Evolutionary conservation across 106 monocot species (phyloP).

Genomic region (Dioscorea zingiberensis): DNA sequence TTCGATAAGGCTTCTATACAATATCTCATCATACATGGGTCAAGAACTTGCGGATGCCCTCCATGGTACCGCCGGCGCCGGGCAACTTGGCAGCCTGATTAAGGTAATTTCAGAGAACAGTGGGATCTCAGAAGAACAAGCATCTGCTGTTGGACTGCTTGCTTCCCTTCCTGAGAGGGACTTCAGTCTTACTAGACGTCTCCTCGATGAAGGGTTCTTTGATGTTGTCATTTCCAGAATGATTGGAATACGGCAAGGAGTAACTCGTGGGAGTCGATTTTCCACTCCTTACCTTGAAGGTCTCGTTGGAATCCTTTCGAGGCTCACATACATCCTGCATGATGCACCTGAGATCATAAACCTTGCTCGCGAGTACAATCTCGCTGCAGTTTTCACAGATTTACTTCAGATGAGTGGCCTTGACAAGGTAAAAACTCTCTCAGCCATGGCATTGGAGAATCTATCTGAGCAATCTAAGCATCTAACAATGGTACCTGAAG

Average conservation of each 20-base stretch:
- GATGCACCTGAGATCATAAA: conserved; percentile 30
- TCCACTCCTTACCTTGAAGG: conserved; percentile 65
- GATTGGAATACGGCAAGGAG: conserved; percentile 36
- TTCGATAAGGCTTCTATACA: conserved; percentile 67
- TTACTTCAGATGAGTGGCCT: conserved; percentile 71
- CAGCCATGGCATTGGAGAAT: conserved; percentile 70
- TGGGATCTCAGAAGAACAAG: conserved; percentile 80
- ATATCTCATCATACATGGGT: conserved; percentile 76
- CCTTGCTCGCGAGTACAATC: conserved; percentile 55
- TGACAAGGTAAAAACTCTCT: conserved; percentile 62
- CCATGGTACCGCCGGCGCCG: conserved; percentile 40
- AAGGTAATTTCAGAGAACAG: conserved; percentile 54
- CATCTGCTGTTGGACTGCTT: conserved; percentile 60
- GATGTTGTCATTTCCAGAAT: conserved; percentile 37
- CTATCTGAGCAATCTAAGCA: conserved; percentile 71
- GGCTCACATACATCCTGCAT: conserved; percentile 62
- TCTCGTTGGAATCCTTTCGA: conserved; percentile 59
- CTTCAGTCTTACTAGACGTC: conserved; percentile 42
- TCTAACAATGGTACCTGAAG: conserved; percentile 29
- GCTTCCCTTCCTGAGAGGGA: conserved; percentile 72
- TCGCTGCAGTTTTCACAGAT: conserved; percentile 55
- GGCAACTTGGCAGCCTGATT: conserved; percentile 61
- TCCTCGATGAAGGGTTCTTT: conserved; percentile 60
- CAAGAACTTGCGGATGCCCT: conserved; percentile 66
- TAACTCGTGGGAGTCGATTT: conserved; percentile 57